Evolutionary conservation across 2,329 filamentous ascomycete species (phyloP).

Genomic region (Ophiostoma piceae): DNA sequence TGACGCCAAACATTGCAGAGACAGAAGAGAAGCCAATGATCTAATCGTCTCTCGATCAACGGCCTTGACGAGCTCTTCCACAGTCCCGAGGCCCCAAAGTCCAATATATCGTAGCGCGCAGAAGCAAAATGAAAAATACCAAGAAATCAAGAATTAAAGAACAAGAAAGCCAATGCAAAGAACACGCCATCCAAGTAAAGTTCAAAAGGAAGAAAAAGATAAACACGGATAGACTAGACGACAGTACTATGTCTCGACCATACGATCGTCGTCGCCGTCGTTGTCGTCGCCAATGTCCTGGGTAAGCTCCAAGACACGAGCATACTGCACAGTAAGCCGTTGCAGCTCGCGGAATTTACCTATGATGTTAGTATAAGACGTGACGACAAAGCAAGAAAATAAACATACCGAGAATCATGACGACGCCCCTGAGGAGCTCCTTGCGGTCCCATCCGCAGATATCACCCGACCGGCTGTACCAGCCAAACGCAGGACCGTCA

Average conservation of each 20-base stretch:
- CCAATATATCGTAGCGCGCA: neutral
- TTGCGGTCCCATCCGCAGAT: slow-evolving; percentile 88
- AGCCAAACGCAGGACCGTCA: slow-evolving; percentile 46
- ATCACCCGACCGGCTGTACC: slow-evolving; percentile 62
- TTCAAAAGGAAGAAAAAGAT: neutral
- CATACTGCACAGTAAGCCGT: slow-evolving; percentile 90
- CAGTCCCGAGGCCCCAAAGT: neutral
- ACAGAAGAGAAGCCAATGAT: neutral
- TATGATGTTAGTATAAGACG: slow-evolving; percentile 35
- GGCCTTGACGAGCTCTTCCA: neutral
- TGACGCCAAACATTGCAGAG: neutral
- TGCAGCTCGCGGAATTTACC: slow-evolving; percentile 95
- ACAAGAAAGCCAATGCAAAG: neutral
- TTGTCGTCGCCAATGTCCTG: slow-evolving; percentile 44
- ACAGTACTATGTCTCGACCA: neutral
- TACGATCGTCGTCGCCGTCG: neutral
- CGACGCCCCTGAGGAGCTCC: slow-evolving; percentile 82
- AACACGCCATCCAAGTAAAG: neutral
- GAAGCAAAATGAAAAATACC: neutral
- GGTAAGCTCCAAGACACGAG: slow-evolving; percentile 66
- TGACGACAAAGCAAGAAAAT: neutral
- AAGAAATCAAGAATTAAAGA: neutral
- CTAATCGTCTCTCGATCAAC: neutral
- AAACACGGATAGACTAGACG: neutral
- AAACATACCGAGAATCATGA: slow-evolving; percentile 80